phyloP scores from a whole-genome alignment of 1,284 basidiomycete species.

The Microbotryum scabiosae region DNA sequence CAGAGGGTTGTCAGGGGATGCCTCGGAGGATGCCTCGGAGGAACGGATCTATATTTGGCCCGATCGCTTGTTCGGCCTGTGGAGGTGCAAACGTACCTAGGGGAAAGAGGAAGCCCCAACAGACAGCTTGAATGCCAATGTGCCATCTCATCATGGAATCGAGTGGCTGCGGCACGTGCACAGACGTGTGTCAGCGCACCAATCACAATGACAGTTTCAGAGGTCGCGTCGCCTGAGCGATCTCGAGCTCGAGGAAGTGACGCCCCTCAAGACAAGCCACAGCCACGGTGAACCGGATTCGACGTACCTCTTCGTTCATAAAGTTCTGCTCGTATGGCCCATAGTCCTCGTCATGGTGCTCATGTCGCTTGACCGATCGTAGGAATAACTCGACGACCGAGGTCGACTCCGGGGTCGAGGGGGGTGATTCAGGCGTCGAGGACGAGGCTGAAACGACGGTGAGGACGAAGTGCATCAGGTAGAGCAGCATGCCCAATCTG shows the following conservation, averaged over 20 bases:
- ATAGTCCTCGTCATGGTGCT: constrained; percentile 20
- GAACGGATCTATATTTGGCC: no score
- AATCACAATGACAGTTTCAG: background rate
- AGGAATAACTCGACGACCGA: background rate
- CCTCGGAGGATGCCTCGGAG: background rate
- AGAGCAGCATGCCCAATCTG: background rate
- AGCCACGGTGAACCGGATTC: background rate
- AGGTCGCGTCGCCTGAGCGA: background rate
- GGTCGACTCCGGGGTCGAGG: constrained; percentile 6
- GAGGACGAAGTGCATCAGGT: background rate
- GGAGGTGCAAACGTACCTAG: constrained; percentile 4
- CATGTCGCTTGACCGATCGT: background rate
- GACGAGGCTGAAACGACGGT: background rate
- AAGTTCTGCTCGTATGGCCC: constrained; percentile 29
- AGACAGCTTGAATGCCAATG: constrained; percentile 26
- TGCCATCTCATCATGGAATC: constrained; percentile 27
- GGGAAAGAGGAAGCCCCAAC: constrained; percentile 33
- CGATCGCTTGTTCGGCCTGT: background rate
- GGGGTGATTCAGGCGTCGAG: background rate
- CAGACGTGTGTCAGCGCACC: background rate
- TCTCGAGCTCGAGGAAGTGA: no score
- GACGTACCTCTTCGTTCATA: constrained; percentile 21
- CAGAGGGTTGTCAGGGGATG: background rate
- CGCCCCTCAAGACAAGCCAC: no score
- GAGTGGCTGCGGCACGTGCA: constrained; percentile 4